phyloP scores from a whole-genome alignment of 2,329 filamentous ascomycete genomes.

The Diaporthe ilicicola region DNA sequence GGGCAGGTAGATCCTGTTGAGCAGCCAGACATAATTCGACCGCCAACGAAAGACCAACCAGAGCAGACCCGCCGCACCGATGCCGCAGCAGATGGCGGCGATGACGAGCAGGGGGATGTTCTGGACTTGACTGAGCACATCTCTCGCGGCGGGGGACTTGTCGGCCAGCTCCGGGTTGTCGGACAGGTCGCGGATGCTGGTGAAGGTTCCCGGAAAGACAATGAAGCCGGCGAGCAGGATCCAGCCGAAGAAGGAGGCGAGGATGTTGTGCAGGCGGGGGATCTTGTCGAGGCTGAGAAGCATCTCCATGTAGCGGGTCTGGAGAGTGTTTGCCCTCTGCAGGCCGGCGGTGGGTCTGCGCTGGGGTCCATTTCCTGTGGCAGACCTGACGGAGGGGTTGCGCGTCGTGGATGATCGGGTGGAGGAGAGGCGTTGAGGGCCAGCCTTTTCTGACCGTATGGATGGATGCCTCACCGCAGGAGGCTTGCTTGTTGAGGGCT shows the following conservation, averaged over 20 bases:
- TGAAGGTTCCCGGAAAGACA: constrained; percentile 61
- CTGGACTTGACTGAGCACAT: constrained; percentile 4
- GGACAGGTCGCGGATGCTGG: constrained; percentile 39
- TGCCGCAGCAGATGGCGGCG: constrained; percentile 52
- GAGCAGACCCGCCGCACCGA: constrained; percentile 50
- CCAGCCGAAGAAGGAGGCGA: constrained; percentile 55
- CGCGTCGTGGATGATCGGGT: not conserved
- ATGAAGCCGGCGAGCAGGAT: constrained; percentile 62
- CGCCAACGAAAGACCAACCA: constrained; percentile 53
- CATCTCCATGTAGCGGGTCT: constrained; percentile 53
- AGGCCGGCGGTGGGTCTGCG: constrained; percentile 24
- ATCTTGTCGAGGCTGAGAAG: constrained; percentile 55
- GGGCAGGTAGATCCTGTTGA: constrained; percentile 59
- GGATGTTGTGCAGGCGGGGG: constrained; percentile 54
- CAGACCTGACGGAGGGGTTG: not conserved
- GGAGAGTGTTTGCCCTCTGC: constrained; percentile 22
- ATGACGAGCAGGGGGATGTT: constrained; percentile 50
- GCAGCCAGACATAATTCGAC: constrained; percentile 62
- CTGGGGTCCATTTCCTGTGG: not conserved
- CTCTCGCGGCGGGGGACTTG: constrained; percentile 7
- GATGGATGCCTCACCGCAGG: constrained; percentile 4
- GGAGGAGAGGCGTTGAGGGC: not conserved
- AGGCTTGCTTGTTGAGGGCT: constrained; percentile 11
- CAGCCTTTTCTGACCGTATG: not conserved
- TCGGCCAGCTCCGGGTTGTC: not conserved